These are phyloP conservation scores for Ustilago trichophora DNA, from an alignment of 1,284 basidiomycete genomes.

Conservation along the genomic window DNA sequence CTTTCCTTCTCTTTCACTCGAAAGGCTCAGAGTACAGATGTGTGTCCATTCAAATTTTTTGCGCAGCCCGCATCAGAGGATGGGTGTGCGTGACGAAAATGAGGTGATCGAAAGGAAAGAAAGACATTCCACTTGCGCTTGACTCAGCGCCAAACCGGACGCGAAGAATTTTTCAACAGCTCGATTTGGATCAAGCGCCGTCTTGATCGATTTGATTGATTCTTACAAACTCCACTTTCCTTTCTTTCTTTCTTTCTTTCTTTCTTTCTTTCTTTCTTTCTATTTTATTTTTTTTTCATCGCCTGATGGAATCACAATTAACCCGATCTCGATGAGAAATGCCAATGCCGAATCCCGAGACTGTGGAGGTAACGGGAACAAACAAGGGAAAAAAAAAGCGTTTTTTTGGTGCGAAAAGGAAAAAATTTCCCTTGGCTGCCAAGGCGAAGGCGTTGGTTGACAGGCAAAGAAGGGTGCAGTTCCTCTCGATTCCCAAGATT, in stretches of 20 bases:
- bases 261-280: too few species aligned
- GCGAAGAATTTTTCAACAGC: slow-evolving; percentile 24
- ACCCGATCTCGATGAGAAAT: not conserved
- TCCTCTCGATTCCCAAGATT: not conserved
- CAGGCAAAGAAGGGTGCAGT: slow-evolving; percentile 38
- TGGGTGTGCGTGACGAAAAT: slow-evolving; percentile 13
- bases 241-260: too few species aligned
- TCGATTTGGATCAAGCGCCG: not conserved
- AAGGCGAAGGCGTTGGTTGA: too few species aligned
- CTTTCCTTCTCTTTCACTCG: too few species aligned
- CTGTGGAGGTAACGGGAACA: slow-evolving; percentile 25
- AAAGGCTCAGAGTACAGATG: too few species aligned
- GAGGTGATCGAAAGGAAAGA: slow-evolving; percentile 41
- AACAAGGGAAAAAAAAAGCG: too few species aligned
- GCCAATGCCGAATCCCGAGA: slow-evolving; percentile 14
- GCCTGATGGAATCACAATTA: not conserved
- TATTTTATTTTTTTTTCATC: too few species aligned
- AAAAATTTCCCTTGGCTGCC: slow-evolving; percentile 21
- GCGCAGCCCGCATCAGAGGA: slow-evolving; percentile 4
- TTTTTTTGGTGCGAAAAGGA: not conserved
- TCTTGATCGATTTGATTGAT: slow-evolving; percentile 15
- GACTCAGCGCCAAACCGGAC: slow-evolving; percentile 16
- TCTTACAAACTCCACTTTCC: slow-evolving; percentile 1
- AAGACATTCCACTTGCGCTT: slow-evolving; percentile 28
- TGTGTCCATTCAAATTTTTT: slow-evolving; percentile 47